Evolutionary conservation across 2,329 filamentous ascomycete species (phyloP), one percentile per base, ranked within the genome.

Genomic region (Arthrobotrys sinensis): DNA sequence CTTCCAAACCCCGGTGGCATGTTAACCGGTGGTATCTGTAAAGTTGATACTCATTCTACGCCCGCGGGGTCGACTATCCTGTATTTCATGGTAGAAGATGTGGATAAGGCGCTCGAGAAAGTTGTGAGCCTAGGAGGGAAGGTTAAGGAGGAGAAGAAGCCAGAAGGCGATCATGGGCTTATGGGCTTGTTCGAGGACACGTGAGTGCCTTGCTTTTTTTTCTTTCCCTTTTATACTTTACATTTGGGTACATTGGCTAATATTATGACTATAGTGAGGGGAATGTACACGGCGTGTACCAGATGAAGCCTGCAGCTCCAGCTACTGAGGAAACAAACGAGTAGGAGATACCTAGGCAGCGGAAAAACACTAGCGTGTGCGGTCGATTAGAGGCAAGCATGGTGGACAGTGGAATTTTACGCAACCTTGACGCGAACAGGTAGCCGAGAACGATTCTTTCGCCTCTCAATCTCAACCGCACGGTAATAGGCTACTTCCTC

Each of bases 201-300:
- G 73, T 71, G 40, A 66, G 73, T 77, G 8, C 40, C 24, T 57
- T 21, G 2, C 14, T 50, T 14, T 36, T 21, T 21, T 50, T 6
- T 40, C 14, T 8, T 46, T 68, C 1, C 2, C 11, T 40, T 10
- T 8, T 62, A 50, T 21, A 43, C 2, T 62, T 32, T 36, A 14
- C 12, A 24, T 36, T 36, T 19, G 4, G 8, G 7, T 12, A 3
- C n/a, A 1, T 8, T n/a, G 14, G 36, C 68, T 71, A 46, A 71
- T 12, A 28, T 46, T 2, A 38, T 32, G n/a, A 7, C 4, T 50
- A 66, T 40, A 77, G 73, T 7, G 73, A 77, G 66, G 73, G 73
- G 1, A 77, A 77, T 40, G 73, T 77, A 48, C 73, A 77, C 48
- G 73, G 73, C 24, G 73, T 77, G 14, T 77, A 77, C 52, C 73